Base-by-base conservation (phyloP, 495 filamentous ascomycete species). In the Aspergillus kassunensis region DNA sequence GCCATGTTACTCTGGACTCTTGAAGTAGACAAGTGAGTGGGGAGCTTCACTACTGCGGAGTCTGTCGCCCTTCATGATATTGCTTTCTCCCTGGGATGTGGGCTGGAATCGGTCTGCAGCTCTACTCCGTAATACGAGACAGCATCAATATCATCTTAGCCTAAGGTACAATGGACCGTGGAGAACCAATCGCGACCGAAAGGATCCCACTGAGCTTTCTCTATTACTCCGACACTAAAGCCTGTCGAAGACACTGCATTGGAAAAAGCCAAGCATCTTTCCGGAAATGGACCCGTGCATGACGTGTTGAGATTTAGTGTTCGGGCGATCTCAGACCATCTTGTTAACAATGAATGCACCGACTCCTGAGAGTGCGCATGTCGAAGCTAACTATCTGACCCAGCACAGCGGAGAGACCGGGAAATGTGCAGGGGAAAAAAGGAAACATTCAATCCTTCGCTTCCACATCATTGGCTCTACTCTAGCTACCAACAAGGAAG, bases 261-360 rank as follows among this genome's bases (percentile, higher is more conserved):
- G 24, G 21, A 43, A 23, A 18, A 40, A 40, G 51, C 51, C 51
- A 53, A 53, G 51, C 51, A 45, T 40, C 43, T 20, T 53, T 23
- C 51, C 51, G 10, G 18, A 53, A 53, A 31, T 34, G 51, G 45
- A 55, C 27, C 33, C 40, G 27, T 39, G 53, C 46, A 50, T 45
- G 51, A 33, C 40, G 15, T 13, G 37, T 31, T 21, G 39, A 50
- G 21, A 25, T 44, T 45, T 49, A 29, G 45, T 41, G 23, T 49
- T 49, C 33, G 12, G 27, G 13, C 30, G 31, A 49, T 35, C 29
- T 49, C 44, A 35, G 41, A n/a, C n/a, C n/a, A n/a, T 15, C 44
- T 36, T 43, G 24, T 36, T 20, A 25, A 44, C 47, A 29, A 20
- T 25, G 35, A 33, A 49, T 25, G 7, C 24, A 27, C n/a, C n/a